Evolutionary conservation across 164 flowering plant genomes (phyloP), one percentile per base, ranked within the genome.

Genomic region (Vitis amurensis): DNA sequence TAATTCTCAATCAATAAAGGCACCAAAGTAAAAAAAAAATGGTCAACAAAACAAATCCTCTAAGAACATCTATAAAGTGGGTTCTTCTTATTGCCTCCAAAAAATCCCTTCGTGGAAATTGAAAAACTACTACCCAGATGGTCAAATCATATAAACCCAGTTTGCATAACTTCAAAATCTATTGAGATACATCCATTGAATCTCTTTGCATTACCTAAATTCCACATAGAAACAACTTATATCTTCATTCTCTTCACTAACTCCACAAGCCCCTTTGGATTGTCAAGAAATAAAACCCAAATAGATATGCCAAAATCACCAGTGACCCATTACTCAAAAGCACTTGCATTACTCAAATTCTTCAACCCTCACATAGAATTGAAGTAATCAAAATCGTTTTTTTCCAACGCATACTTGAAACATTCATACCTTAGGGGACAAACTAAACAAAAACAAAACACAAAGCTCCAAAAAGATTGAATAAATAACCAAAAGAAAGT

Each of bases 1-100:
- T 70, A 44, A 70, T 63, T 68, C 68, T 70, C 72, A 69, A 37
- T 57, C 65, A 58, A 66, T 23, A 23, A 56, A 68, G 9, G 71
- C 68, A 14, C 55, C 19, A 66, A 52, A n/a, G 8, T 14, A 1
- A 55, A 30, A 55, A 9, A 49, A 31, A 64, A 59, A 48, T 37
- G 52, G 31, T 9, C 31, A 57, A 31, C 10, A 14, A 60, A 47
- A 60, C 11, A 27, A 71, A 48, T 67, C 71, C 71, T 31, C 29
- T 50, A 15, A 55, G 71, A 64, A 61, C 66, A 53, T 29, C 49
- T 65, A 67, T 16, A 56, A 14, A 69, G 61, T 31, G 68, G 61
- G 47, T 60, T 59, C 59, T 50, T 14, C 61, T 58, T n/a, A n/a
- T 59, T 48, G 3, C 9, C 58, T 27, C 56, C n/a, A 64, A 2